Evolutionary conservation across 768 basidiomycete species (phyloP), one percentile per base, ranked within the genome.

Genomic region (Termitomyces sp.): DNA sequence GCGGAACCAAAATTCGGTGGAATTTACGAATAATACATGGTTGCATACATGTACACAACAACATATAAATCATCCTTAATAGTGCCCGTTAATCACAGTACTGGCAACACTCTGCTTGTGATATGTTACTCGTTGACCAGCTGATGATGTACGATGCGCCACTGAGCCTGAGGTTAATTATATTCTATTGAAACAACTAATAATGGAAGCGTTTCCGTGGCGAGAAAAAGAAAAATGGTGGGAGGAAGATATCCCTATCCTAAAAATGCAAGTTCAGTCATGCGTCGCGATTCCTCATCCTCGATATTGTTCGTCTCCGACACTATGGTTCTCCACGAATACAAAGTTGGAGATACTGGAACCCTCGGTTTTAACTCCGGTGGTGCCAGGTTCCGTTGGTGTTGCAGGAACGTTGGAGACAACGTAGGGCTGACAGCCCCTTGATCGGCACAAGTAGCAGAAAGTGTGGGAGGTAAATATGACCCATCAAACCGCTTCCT

Each of bases 231-330:
- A 48, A 42, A 52, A 27, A 54, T 46, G 25, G 1, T 41, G 10
- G 38, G 29, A 41, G 11, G 47, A 60, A 31, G 48, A n/a, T 16
- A 42, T 39, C 15, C n/a, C 58, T 64, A 76, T 53, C 66, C 70
- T 64, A 87, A 68, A 64, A 89, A 91, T 51, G 87, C 87, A 62
- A 88, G 65, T 72, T 91, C 88, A 41, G 84, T 83, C 74, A 89
- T 70, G 66, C 86, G 71, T 68, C 87, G 72, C 58, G 75, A 78
- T 73, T 91, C 88, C 11, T 82, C 84, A 57, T 91, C 86, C 64
- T 80, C 72, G 38, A 90, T 88, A 38, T 67, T 69, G 45, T 62
- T 75, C 51, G 80, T 70, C 69, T 84, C 76, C 32, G 73, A 48
- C 56, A 82, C 47, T 50, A 91, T 88, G 52, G 75, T 83, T 43